A percentile compares a stretch with the other conserved stretches of the same genome.
Conservation (phyloP, 139 green algal species). For the Tetratostichococcus sp. region DNA sequence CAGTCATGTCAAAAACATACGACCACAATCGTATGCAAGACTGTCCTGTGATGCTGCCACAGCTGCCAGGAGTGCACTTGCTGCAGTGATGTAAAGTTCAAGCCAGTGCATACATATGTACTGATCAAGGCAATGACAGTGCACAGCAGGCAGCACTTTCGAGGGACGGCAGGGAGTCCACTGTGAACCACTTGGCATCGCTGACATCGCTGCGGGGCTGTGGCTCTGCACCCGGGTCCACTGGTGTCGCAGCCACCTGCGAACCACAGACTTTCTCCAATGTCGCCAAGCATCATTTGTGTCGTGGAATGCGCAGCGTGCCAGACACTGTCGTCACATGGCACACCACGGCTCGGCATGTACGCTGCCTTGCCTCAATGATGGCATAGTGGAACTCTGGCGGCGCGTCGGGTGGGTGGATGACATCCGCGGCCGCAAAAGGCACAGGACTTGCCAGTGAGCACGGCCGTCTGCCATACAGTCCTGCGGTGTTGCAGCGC, state of each 20-base stretch:
- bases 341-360: neutral
- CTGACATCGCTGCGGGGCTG: neutral
- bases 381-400: slow-evolving; percentile 4
- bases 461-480: neutral
- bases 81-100: too few species aligned
- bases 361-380: neutral
- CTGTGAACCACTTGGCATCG: neutral
- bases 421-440: neutral
- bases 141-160: neutral
- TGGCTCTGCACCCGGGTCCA: neutral
- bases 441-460: neutral
- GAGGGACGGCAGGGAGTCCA: neutral
- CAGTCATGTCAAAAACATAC: too few species aligned
- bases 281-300: too few species aligned
- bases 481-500: neutral
- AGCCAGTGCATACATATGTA: too few species aligned
- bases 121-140: too few species aligned
- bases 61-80: too few species aligned
- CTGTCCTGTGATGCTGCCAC: too few species aligned
- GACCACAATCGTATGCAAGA: too few species aligned
- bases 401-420: neutral
- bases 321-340: too few species aligned
- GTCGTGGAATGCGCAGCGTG: too few species aligned
- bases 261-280: neutral
- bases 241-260: neutral